Base-by-base conservation (phyloP, 768 basidiomycete species). In the Cystoderma amianthinum region DNA sequence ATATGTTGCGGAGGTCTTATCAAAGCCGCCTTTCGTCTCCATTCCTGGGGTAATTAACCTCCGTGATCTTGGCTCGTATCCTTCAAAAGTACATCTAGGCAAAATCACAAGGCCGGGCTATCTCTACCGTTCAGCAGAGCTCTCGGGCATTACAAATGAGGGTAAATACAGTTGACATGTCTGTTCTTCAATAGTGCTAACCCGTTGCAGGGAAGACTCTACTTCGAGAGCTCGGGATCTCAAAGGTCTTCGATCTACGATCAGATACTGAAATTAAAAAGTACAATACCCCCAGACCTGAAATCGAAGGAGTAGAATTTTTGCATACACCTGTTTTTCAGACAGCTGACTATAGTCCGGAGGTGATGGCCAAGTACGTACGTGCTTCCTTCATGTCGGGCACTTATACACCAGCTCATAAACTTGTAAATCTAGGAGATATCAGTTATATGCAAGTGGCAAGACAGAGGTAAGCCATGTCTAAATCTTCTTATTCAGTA, bases 281-380 rank as follows among this genome's bases (percentile, higher is more conserved):
- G 59, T 90, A 85, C 60, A 71, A 78, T 39, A 57, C 76, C 3
- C 82, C 83, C 9, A 62, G 74, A 39, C 85, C 85, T 35, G 47
- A 55, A 11, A 79, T 90, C 43, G 73, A 78, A 19, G 82, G 78
- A 4, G 69, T 88, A 17, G 68, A 76, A 25, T 57, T 87, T 39
- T 35, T 78, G 12, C 80, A 72, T 41, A 63, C 66, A 11, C 85
- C 87, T 1, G 82, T 89, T n/a, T 78, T 78, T 48, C 63, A 72
- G 50, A 77, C 64, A 35, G 81, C 81, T 55, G 87, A 90, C 55
- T 89, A 89, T 58, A 87, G 85, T 55, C 86, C 86, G 16, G 82
- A 88, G 60, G 77, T 71, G 62, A 83, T 90, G 77, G 82, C 87
- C 51, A 83, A 76, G 86, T 88, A 64, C 63, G 85, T 80, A 63